These are phyloP conservation scores for Wickerhamiella domercqiae DNA, from an alignment of 805 yeast species.

Conservation along the genomic window DNA sequence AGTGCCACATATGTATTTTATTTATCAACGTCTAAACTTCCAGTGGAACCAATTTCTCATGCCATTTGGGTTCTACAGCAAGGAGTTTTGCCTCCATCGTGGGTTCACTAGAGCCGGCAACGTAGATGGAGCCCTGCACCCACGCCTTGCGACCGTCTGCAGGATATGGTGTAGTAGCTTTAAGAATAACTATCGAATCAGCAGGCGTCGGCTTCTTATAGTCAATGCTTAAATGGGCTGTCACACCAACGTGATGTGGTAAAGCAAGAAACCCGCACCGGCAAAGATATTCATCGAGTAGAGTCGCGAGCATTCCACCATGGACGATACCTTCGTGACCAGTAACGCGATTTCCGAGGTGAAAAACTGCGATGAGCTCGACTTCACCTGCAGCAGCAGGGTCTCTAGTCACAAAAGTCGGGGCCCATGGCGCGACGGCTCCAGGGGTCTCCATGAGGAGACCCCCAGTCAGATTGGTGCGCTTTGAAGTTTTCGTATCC, in stretches of 20 bases:
- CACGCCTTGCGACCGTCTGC: conserved; percentile 67
- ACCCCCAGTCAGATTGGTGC: background rate
- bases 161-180: conserved; percentile 44
- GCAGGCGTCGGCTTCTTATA: conserved; percentile 46
- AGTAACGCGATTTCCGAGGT: conserved; percentile 48
- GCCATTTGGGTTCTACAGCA: conserved; percentile 28
- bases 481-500: background rate
- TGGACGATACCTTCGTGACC: conserved; percentile 67
- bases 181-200: conserved; percentile 46
- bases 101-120: conserved; percentile 23
- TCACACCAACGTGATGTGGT: conserved; percentile 76
- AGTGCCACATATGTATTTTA: no score
- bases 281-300: conserved; percentile 77
- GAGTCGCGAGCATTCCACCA: conserved; percentile 71
- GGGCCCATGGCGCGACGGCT: conserved; percentile 7
- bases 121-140: conserved; percentile 50
- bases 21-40: no score
- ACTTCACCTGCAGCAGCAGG: conserved; percentile 10
- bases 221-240: conserved; percentile 57
- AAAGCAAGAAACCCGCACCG: conserved; percentile 69
- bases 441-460: conserved; percentile 9
- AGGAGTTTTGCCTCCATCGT: conserved; percentile 22
- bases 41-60: conserved; percentile 14
- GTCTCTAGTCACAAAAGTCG: conserved; percentile 11
- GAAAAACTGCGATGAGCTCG: conserved; percentile 49